Evolutionary conservation across 768 basidiomycete genomes (phyloP).

Genomic region (Collybiopsis confluens): DNA sequence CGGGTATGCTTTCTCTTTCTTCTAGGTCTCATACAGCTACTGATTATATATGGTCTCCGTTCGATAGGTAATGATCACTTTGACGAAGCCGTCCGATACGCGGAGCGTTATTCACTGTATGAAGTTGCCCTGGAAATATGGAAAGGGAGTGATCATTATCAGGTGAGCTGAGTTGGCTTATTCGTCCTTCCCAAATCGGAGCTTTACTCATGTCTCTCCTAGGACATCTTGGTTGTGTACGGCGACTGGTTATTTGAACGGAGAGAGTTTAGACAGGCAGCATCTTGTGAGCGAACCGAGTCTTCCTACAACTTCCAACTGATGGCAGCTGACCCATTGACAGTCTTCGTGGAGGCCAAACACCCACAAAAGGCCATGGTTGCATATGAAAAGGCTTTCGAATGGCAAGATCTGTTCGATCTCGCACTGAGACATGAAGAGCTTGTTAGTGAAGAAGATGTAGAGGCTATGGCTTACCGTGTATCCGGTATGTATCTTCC

Average conservation of each 20-base stretch:
- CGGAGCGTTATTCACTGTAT: conserved; percentile 75
- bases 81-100: conserved; percentile 74
- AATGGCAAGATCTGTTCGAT: conserved; percentile 92
- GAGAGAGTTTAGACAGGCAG: conserved; percentile 80
- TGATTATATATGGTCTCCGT: not conserved
- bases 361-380: conserved; percentile 73
- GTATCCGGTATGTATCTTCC: conserved; percentile 64
- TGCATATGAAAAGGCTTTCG: conserved; percentile 80
- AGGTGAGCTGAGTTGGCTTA: conserved; percentile 45
- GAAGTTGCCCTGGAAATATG: conserved; percentile 72
- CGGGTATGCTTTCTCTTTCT: conserved; percentile 45
- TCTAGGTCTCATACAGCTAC: not conserved
- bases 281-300: conserved; percentile 51
- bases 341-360: conserved; percentile 73
- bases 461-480: conserved; percentile 65
- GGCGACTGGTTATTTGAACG: conserved; percentile 86
- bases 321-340: conserved; percentile 8
- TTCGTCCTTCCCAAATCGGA: too few relatives aligned
- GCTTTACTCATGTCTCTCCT: conserved; percentile 11
- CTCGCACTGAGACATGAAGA: conserved; percentile 48
- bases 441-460: conserved; percentile 47
- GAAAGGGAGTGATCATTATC: conserved; percentile 57
- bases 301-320: not conserved
- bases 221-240: conserved; percentile 72
- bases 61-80: conserved; percentile 62